Evolutionary conservation across 2,329 filamentous ascomycete species (phyloP), one percentile per base, ranked within the genome.

Genomic region (Eurotiales sp.): DNA sequence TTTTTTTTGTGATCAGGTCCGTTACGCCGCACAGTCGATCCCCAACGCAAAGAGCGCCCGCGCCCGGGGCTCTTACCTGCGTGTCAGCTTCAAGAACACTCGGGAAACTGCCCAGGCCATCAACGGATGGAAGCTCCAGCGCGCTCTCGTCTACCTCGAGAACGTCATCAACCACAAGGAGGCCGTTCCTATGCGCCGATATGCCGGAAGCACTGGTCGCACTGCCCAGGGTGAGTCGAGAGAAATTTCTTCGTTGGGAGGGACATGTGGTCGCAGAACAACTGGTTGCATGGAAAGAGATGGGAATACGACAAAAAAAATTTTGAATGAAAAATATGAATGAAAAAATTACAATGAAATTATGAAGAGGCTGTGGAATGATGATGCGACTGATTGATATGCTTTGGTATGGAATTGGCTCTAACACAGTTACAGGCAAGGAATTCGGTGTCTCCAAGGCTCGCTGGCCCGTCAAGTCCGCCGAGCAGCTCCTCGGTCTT

Each of bases 71-170:
- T 90, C 91, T 76, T 99, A 97, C 84, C 88, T 99, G 70, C 90
- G 93, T 75, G 92, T 97, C 69, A 95, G 89, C 68, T 99, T 96
- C 89, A 99, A 99, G 87, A 99, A 99, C 87, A 99, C 93, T 75
- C 90, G 93, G 73, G 95, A 99, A 84, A 96, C 92, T 65, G 93
- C 95, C 62, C 93, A 97, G 83, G 91, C 91, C 71, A 96, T 99
- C 85, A 97, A 93, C 80, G 92, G 92, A 79, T 96, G 90, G 90
- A 96, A 96, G 83, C 76, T 97, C 72, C 83, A 90, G 79, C 91
- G 93, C 73, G 93, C 93, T 70, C 80, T 96, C 66, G 85, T 86
- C 74, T 99, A 95, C 86, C 89, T 99, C 73, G 89, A 96, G 83
- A 97, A 99, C 78, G 93, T 99, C 70, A 84, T 89, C 79, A 87